Evolutionary conservation across 2,329 filamentous ascomycete species (phyloP).

Genomic region (Ophiostoma pallidulum): DNA sequence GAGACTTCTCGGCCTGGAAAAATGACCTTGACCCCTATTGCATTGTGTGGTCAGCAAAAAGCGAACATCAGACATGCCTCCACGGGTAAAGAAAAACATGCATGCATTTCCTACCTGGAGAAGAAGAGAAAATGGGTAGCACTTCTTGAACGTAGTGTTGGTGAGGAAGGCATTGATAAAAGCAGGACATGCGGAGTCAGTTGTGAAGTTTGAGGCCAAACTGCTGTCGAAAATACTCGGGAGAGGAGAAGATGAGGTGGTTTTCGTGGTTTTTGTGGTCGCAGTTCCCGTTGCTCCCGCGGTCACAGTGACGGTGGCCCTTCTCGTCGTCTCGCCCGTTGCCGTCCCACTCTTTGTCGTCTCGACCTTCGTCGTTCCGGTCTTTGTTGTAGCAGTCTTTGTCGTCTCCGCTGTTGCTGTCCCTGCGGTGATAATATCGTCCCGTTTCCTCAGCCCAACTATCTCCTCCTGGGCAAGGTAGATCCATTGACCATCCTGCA

Average conservation of each 20-base stretch:
- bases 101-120: conserved; percentile 60
- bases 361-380: conserved; percentile 1
- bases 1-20: conserved; percentile 66
- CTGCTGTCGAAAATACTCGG: conserved; percentile 60
- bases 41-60: conserved; percentile 18
- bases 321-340: conserved; percentile 10
- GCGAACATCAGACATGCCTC: background rate
- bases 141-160: conserved; percentile 58
- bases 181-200: conserved; percentile 44
- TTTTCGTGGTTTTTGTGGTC: conserved; percentile 21
- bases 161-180: conserved; percentile 62
- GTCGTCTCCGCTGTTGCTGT: conserved; percentile 8
- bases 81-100: conserved; percentile 2
- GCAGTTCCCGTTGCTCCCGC: conserved; percentile 15
- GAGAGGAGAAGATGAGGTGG: conserved; percentile 31
- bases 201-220: conserved; percentile 52
- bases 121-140: conserved; percentile 77
- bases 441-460: conserved; percentile 17
- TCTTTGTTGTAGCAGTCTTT: conserved; percentile 7
- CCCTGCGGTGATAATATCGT: conserved; percentile 10
- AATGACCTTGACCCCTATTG: conserved; percentile 72
- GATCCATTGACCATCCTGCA: conserved; percentile 27
- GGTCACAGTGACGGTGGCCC: too few relatives aligned
- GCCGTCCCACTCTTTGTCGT: too few relatives aligned
- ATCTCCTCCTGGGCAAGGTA: conserved; percentile 28